Evolutionary conservation across 495 filamentous ascomycete genomes (phyloP).

Genomic region (Penicillium simplicissimum): DNA sequence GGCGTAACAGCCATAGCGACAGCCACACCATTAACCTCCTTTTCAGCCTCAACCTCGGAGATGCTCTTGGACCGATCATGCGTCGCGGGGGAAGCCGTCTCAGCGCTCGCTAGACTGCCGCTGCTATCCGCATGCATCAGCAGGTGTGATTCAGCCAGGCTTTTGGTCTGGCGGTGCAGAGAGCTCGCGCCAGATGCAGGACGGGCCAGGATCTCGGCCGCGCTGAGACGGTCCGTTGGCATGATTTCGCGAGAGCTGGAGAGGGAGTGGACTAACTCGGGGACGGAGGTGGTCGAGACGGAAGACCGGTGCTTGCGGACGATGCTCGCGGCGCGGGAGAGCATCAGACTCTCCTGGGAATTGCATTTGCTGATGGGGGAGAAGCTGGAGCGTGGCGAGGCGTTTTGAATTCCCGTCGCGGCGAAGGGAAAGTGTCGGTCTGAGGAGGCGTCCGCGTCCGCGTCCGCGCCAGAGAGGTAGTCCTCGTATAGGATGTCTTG

Average conservation of each 20-base stretch:
- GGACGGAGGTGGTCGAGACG: conserved; percentile 56
- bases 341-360: conserved; percentile 57
- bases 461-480: conserved; percentile 42
- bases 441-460: conserved; percentile 20
- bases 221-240: conserved; percentile 33
- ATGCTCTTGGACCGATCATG: conserved; percentile 44
- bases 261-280: conserved; percentile 55
- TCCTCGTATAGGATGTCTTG: conserved; percentile 53
- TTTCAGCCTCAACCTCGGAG: conserved; percentile 32
- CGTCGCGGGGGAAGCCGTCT: conserved; percentile 12
- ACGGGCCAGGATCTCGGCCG: conserved; percentile 31
- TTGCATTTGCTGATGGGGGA: conserved; percentile 60
- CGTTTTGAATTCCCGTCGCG: conserved; percentile 37
- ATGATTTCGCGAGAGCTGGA: conserved; percentile 49
- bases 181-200: conserved; percentile 37
- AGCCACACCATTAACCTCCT: background rate
- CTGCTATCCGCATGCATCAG: conserved; percentile 32
- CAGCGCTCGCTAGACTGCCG: conserved; percentile 27
- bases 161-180: conserved; percentile 45
- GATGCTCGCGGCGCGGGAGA: conserved; percentile 50
- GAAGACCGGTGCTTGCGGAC: conserved; percentile 57
- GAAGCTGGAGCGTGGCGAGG: conserved; percentile 52
- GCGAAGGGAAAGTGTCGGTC: conserved; percentile 48
- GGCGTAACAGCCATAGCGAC: background rate
- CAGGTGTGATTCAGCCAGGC: conserved; percentile 38